Evolutionary conservation across 148 eudicot genomes (phyloP), one percentile per base, ranked within the genome.

Genomic region (Bassia scoparia): DNA sequence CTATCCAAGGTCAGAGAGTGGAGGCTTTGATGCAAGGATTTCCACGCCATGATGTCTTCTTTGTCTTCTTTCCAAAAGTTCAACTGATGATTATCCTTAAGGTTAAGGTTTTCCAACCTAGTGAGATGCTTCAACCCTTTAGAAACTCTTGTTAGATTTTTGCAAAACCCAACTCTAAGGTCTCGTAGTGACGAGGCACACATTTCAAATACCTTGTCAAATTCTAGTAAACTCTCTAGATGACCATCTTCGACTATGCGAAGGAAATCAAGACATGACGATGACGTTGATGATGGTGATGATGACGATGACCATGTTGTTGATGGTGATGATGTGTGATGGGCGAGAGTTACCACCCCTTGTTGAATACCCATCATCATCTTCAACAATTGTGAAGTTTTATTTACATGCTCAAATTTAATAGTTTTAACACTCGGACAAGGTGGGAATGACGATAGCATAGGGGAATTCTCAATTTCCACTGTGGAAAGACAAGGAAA

Each of bases 71-170:
- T n/a, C n/a, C n/a, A n/a, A n/a, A n/a, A n/a, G n/a, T n/a, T n/a
- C n/a, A 58, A 23, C 23, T 16, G 61, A 7, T 23, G 26, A 5
- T 27, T 31, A 14, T 23, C 16, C 0, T 43, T 0, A 12, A 74
- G 31, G 1, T 2, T 3, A 20, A 79, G 54, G 3, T 54, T n/a
- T n/a, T n/a, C 76, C 60, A 80, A 58, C 20, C 54, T 43, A 35
- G 68, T 58, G 61, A 70, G 72, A 58, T 75, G 75, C 58, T 80
- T 62, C 34, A 80, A 35, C 10, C 41, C 63, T 27, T 69, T 72
- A 29, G 56, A 63, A 55, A 80, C 21, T 8, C 37, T 14, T 21
- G 11, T 70, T 41, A 74, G 15, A 0, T 44, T 41, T 7, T 2
- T 1, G n/a, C 75, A 80, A 0, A 0, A 0, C 0, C 0, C 0